Evolutionary conservation across 805 yeast genomes (phyloP).

Genomic region (Diddensiella santjacobensis): DNA sequence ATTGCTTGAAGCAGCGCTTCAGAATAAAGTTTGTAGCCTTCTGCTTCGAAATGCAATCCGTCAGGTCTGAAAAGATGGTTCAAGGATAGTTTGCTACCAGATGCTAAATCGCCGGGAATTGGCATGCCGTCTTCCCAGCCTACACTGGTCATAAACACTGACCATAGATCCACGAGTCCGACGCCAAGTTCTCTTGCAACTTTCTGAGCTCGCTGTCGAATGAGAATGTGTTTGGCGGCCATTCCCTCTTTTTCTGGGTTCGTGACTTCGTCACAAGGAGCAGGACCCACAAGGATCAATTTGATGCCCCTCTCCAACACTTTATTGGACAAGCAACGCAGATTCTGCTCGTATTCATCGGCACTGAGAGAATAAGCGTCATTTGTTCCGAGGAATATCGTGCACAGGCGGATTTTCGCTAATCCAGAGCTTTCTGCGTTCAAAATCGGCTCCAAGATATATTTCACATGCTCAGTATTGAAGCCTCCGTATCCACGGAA

Average conservation of each 20-base stretch:
- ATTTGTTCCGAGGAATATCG: slow-evolving; percentile 74
- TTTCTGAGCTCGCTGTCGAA: slow-evolving; percentile 47
- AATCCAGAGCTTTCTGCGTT: not conserved
- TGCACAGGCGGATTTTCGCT: slow-evolving; percentile 31
- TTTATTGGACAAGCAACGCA: slow-evolving; percentile 39
- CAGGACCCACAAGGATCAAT: slow-evolving; percentile 52
- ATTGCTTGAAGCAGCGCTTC: slow-evolving; percentile 42
- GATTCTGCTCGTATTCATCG: slow-evolving; percentile 48
- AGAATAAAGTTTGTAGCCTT: slow-evolving; percentile 49
- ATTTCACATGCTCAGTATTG: slow-evolving; percentile 56
- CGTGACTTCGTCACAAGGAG: slow-evolving; percentile 24
- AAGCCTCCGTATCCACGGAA: slow-evolving; percentile 79
- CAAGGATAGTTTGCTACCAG: not conserved
- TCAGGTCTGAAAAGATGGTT: slow-evolving; percentile 39
- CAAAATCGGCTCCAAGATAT: slow-evolving; percentile 48
- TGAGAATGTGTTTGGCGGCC: slow-evolving; percentile 43
- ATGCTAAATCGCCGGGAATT: not conserved
- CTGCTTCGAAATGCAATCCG: slow-evolving; percentile 60
- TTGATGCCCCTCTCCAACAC: slow-evolving; percentile 43
- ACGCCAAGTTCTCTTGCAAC: slow-evolving; percentile 46
- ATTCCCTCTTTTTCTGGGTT: slow-evolving; percentile 41
- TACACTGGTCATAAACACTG: slow-evolving; percentile 39
- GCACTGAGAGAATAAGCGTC: slow-evolving; percentile 52
- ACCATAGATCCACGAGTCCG: slow-evolving; percentile 57
- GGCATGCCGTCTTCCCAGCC: slow-evolving; percentile 39